Evolutionary conservation across 148 eudicot genomes (phyloP).

Genomic region (Vaccinium macrocarpon): DNA sequence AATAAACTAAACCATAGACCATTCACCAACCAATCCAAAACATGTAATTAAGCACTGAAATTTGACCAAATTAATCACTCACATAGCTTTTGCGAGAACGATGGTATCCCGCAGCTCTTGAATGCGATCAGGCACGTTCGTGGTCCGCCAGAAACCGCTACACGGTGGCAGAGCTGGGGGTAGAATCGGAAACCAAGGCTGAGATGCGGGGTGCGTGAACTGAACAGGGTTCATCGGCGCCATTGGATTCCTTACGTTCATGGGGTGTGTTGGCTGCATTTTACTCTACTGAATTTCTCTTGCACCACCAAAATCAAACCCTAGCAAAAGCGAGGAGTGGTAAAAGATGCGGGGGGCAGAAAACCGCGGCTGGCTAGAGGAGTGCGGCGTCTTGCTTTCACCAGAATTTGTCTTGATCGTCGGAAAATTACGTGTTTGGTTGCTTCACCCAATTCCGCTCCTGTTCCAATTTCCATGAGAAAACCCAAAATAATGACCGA

Average conservation of each 20-base stretch:
- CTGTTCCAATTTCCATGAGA: no score
- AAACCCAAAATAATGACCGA: no score
- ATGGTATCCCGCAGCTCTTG: conserved; percentile 51
- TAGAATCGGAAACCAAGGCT: conserved; percentile 42
- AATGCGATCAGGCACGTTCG: conserved; percentile 51
- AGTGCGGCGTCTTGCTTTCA: no score
- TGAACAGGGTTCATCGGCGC: conserved; percentile 36
- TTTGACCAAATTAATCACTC: conserved; percentile 15
- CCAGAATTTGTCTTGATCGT: no score
- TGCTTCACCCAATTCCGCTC: no score
- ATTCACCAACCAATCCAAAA: not conserved
- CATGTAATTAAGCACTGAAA: not conserved
- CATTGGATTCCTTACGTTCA: conserved; percentile 21
- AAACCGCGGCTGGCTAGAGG: no score
- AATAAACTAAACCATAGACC: not conserved
- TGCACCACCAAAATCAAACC: not conserved
- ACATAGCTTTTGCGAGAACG: conserved; percentile 70
- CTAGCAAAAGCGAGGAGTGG: not conserved
- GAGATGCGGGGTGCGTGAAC: conserved; percentile 23
- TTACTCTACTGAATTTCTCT: not conserved
- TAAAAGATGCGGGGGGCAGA: no score
- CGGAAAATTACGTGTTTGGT: no score
- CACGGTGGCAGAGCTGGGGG: conserved; percentile 68
- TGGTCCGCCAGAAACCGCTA: conserved; percentile 54
- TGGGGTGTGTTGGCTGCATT: not conserved